Evolutionary conservation across 2,329 filamentous ascomycete genomes (phyloP).

Genomic region (Delphinella strobiligena): DNA sequence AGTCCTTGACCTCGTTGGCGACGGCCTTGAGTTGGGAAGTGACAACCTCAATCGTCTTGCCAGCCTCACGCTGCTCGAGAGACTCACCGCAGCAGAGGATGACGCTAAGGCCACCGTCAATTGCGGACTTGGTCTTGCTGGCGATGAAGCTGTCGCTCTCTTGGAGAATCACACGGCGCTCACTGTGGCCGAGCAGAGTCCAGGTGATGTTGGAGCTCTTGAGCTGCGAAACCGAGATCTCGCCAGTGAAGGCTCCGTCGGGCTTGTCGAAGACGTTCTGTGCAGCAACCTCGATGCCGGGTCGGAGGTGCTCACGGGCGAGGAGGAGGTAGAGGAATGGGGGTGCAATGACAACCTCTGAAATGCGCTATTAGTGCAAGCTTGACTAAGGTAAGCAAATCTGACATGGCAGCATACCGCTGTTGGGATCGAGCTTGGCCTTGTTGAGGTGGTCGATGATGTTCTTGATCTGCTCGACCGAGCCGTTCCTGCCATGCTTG

Average conservation of each 20-base stretch:
- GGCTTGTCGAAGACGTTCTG: conserved; percentile 94
- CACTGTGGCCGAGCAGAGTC: conserved; percentile 87
- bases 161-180: conserved; percentile 79
- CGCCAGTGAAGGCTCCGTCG: conserved; percentile 62
- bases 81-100: conserved; percentile 64
- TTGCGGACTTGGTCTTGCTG: conserved; percentile 85
- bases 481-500: conserved; percentile 67
- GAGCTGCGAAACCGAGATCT: conserved; percentile 86
- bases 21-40: conserved; percentile 77
- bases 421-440: conserved; percentile 64
- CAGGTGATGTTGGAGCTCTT: conserved; percentile 80
- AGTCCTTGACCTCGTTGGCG: conserved; percentile 67
- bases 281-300: conserved; percentile 72
- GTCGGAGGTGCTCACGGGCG: conserved; percentile 64
- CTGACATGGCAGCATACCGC: conserved; percentile 42
- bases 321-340: conserved; percentile 83
- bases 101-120: conserved; percentile 76
- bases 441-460: conserved; percentile 85
- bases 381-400: conserved; percentile 1
- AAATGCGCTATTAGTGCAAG: conserved; percentile 15
- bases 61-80: conserved; percentile 11
- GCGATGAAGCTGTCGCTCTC: conserved; percentile 78
- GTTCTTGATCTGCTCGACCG: conserved; percentile 73
- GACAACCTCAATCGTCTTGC: conserved; percentile 73
- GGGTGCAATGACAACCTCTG: conserved; percentile 91